phyloP scores from a whole-genome alignment of 495 filamentous ascomycete genomes.

The Hypoxylon intermedium region DNA sequence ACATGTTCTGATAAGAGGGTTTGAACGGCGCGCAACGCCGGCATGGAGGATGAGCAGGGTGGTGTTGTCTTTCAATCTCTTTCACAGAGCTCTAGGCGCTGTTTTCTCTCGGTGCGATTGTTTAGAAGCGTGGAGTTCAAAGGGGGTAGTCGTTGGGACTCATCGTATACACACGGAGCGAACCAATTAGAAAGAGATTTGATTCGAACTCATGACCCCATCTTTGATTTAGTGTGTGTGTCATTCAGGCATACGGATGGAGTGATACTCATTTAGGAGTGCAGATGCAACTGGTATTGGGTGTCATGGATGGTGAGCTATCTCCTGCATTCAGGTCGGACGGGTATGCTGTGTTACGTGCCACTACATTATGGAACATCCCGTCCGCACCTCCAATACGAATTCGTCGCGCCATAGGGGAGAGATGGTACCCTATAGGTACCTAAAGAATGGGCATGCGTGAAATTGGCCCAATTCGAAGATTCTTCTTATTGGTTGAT shows the following conservation, averaged over 20 bases:
- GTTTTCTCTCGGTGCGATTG: slow-evolving; percentile 3
- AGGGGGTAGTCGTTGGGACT: neutral
- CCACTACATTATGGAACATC: slow-evolving; percentile 18
- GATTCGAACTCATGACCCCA: slow-evolving; percentile 4
- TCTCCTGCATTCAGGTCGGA: slow-evolving; percentile 14
- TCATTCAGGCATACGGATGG: neutral
- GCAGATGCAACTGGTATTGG: slow-evolving; percentile 10
- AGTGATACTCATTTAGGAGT: neutral
- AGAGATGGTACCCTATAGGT: too few species aligned
- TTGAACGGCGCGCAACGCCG: neutral
- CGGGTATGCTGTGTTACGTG: slow-evolving; percentile 31
- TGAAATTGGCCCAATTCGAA: too few species aligned
- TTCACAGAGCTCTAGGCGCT: slow-evolving; percentile 8
- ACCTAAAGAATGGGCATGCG: too few species aligned
- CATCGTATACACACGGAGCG: slow-evolving; percentile 8
- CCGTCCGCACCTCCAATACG: slow-evolving; percentile 1
- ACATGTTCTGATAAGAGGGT: slow-evolving; percentile 14
- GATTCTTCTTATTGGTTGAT: too few species aligned
- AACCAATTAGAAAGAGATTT: slow-evolving; percentile 19
- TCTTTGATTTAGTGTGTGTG: neutral
- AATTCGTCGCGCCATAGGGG: too few species aligned
- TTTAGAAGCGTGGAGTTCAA: slow-evolving; percentile 24
- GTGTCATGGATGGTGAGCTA: slow-evolving; percentile 23
- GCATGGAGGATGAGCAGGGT: slow-evolving; percentile 1
- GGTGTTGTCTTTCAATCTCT: slow-evolving; percentile 22